A percentile compares a stretch with the other conserved stretches of the same genome.
phyloP scores from a whole-genome alignment of 2,329 filamentous ascomycete genomes.

The Aureobasidium pullulans region DNA sequence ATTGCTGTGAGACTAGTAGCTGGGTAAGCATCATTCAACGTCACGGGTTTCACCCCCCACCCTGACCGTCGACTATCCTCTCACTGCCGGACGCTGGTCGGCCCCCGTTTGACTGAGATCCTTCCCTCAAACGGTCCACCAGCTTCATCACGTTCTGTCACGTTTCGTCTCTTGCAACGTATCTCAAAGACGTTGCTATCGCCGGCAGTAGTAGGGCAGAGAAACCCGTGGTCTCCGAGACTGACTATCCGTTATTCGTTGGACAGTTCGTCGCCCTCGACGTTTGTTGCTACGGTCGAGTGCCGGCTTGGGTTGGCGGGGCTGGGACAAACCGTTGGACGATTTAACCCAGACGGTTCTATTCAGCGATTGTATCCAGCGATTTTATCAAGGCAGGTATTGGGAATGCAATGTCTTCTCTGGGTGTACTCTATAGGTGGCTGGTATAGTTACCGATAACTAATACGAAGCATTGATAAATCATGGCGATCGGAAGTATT shows the following conservation, averaged over 20 bases:
- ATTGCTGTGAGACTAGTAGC: slow-evolving; percentile 1
- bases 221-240: background rate
- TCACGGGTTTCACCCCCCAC: slow-evolving; percentile 1
- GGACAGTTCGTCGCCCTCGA: background rate
- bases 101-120: slow-evolving; percentile 2
- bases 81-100: slow-evolving; percentile 1
- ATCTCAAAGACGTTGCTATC: slow-evolving; percentile 3
- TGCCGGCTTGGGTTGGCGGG: background rate
- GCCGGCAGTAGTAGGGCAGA: background rate
- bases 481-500: background rate
- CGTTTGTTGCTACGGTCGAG: background rate
- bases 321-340: background rate
- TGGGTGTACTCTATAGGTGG: background rate
- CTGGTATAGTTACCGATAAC: background rate
- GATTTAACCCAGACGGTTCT: background rate
- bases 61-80: background rate
- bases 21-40: background rate
- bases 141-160: background rate
- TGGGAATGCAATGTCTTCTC: background rate
- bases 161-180: background rate
- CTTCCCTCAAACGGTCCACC: background rate
- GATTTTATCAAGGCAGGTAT: background rate
- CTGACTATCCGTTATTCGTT: background rate
- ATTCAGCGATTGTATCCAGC: background rate
- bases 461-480: too few relatives aligned